Evolutionary conservation across 257 asterid species (phyloP), one percentile per base, ranked within the genome.

Genomic region (Linaria vulgaris): DNA sequence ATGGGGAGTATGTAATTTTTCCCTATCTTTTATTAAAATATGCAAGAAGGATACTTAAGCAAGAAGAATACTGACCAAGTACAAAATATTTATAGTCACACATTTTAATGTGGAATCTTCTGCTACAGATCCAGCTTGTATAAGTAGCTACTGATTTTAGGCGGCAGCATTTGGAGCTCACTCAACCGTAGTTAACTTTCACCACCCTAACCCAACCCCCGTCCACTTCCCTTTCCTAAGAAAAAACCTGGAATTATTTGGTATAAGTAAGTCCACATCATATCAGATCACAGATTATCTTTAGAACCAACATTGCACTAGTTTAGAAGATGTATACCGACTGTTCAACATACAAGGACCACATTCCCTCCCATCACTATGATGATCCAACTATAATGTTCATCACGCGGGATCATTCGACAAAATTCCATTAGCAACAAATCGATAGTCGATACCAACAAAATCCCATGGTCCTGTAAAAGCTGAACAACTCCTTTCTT

Each of bases 301-400:
- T 56, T 21, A n/a, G 11, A 16, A 11, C 25, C 17, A 34, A n/a
- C 25, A 56, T 3, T 34, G 30, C 30, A 37, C 13, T 34, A 12
- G 27, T 17, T 56, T n/a, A 44, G 19, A 44, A n/a, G 34, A 27
- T 3, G 6, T 44, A 52, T 52, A 14, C 55, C 17, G 13, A 14
- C 17, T 48, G 22, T 48, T 27, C 24, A 48, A 19, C 6, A 20
- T 16, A 34, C 12, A 24, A 24, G 56, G 46, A 61, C 59, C 68
- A 63, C 43, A 21, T 3, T 17, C 49, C 13, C 59, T 17, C 49
- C 13, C 59, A 44, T 52, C 63, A 34, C 34, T 22, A 54, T 54
- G 70, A 65, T 65, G 55, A 30, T 20, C 49, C 51, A 43, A 65
- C 54, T 34, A 34, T 34, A 34, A 56, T 56, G 63, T n/a, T 43